A percentile compares a stretch with the other conserved stretches of the same genome.
These are phyloP conservation scores for Grigorovia transvaalensis DNA, from an alignment of 805 yeast genomes.

Conservation along the genomic window DNA sequence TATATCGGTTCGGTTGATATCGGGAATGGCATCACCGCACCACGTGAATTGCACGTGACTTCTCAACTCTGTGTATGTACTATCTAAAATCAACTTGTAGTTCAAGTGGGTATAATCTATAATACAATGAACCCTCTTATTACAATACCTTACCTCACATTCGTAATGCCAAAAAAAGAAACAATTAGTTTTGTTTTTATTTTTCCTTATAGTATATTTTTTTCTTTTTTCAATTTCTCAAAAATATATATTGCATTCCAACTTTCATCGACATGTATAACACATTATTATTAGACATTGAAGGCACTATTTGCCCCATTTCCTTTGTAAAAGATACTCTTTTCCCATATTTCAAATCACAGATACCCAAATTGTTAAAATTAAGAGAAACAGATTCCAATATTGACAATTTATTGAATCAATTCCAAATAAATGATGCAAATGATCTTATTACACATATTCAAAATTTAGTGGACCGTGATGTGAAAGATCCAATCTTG, in stretches of 20 bases:
- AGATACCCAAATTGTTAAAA: conserved; percentile 35
- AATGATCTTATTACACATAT: conserved; percentile 39
- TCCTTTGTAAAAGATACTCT: conserved; percentile 72
- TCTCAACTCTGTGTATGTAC: too few relatives aligned
- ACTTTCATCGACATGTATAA: conserved; percentile 12
- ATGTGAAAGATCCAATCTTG: conserved; percentile 66
- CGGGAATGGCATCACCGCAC: too few relatives aligned
- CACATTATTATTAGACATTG: conserved; percentile 63
- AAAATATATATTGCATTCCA: background rate
- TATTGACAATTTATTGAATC: conserved; percentile 17
- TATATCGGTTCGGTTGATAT: too few relatives aligned
- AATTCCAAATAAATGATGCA: conserved; percentile 24
- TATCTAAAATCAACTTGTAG: too few relatives aligned
- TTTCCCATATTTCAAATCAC: conserved; percentile 60
- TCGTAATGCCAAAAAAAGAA: too few relatives aligned
- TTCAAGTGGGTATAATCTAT: too few relatives aligned
- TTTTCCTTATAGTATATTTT: background rate
- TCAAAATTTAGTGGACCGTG: conserved; percentile 45
- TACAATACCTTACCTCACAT: too few relatives aligned
- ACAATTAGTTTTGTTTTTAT: too few relatives aligned
- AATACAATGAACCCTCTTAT: too few relatives aligned
- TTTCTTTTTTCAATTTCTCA: background rate
- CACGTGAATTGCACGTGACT: too few relatives aligned
- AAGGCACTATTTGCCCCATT: conserved; percentile 90
- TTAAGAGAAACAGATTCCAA: conserved; percentile 9